These are phyloP conservation scores for Fusarium scirpi DNA, from an alignment of 2,329 filamentous ascomycete species.

Conservation along the genomic window DNA sequence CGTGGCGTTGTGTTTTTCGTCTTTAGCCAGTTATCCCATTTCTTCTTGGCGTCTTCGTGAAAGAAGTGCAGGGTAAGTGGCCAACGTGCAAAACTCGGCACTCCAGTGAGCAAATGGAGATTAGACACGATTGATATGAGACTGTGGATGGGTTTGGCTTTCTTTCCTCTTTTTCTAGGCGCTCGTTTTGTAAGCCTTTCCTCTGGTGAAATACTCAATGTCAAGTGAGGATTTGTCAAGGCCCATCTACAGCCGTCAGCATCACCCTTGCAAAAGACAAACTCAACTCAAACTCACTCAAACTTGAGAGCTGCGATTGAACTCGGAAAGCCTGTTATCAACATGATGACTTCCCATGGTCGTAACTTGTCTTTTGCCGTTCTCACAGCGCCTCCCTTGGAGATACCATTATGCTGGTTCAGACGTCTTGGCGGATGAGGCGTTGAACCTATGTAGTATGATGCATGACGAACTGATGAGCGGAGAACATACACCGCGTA, in stretches of 20 bases:
- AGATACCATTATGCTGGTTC: conserved; percentile 89
- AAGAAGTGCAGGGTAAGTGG: conserved; percentile 87
- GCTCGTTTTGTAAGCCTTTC: conserved; percentile 69
- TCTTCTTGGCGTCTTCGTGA: conserved; percentile 72
- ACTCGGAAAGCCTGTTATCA: conserved; percentile 90
- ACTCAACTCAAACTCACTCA: conserved; percentile 70
- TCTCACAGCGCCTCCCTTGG: conserved; percentile 82
- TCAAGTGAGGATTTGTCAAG: conserved; percentile 85
- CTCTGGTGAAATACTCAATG: conserved; percentile 78
- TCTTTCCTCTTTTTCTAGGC: conserved; percentile 60
- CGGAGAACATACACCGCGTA: conserved; percentile 95
- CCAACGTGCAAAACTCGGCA: conserved; percentile 85
- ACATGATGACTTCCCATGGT: conserved; percentile 91
- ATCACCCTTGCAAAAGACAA: not conserved
- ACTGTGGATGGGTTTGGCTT: conserved; percentile 69
- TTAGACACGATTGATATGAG: conserved; percentile 80
- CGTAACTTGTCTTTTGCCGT: conserved; percentile 76
- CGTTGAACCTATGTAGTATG: conserved; percentile 91
- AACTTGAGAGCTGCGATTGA: conserved; percentile 91
- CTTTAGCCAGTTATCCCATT: conserved; percentile 73
- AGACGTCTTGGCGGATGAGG: conserved; percentile 87
- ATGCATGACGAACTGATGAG: conserved; percentile 78
- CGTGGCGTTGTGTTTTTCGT: conserved; percentile 62
- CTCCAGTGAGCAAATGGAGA: conserved; percentile 81
- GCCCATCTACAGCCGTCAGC: conserved; percentile 75